phyloP scores from a whole-genome alignment of 2,329 filamentous ascomycete species.

The Biscogniauxia sp. region DNA sequence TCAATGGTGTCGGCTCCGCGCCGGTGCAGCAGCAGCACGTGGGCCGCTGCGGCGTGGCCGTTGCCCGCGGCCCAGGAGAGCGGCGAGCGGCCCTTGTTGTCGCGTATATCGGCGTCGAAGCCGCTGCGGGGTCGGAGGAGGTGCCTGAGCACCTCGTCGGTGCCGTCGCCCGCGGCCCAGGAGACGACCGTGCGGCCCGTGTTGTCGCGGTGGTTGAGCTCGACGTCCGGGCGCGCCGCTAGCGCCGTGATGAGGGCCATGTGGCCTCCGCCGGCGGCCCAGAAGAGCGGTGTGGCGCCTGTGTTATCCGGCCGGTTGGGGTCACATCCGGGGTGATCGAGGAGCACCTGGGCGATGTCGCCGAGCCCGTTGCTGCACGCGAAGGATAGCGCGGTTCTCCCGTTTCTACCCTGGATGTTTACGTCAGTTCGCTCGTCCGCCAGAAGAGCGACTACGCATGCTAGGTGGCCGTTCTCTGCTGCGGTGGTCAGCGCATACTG shows the following conservation, averaged over 20 bases:
- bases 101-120: slow-evolving; percentile 29
- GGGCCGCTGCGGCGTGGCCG: slow-evolving; percentile 24
- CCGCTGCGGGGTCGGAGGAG: slow-evolving; percentile 22
- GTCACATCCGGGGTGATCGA: slow-evolving; percentile 17
- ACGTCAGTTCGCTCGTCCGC: slow-evolving; percentile 23
- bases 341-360: slow-evolving; percentile 29
- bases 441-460: slow-evolving; percentile 28
- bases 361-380: slow-evolving; percentile 32
- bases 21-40: slow-evolving; percentile 23
- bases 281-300: slow-evolving; percentile 33
- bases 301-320: slow-evolving; percentile 25
- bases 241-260: slow-evolving; percentile 23
- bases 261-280: slow-evolving; percentile 29
- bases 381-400: slow-evolving; percentile 33
- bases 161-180: slow-evolving; percentile 34
- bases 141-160: slow-evolving; percentile 19
- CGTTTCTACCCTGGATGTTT: slow-evolving; percentile 20
- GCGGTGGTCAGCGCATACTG: slow-evolving; percentile 32
- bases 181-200: slow-evolving; percentile 32
- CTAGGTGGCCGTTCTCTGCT: slow-evolving; percentile 28
- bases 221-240: slow-evolving; percentile 19
- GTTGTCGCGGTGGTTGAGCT: slow-evolving; percentile 33
- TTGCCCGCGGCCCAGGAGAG: slow-evolving; percentile 32
- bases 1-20: slow-evolving; percentile 27
- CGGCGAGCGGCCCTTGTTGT: slow-evolving; percentile 31